Base-by-base conservation (phyloP, 495 filamentous ascomycete species). In the Penicillium subrubescens region DNA sequence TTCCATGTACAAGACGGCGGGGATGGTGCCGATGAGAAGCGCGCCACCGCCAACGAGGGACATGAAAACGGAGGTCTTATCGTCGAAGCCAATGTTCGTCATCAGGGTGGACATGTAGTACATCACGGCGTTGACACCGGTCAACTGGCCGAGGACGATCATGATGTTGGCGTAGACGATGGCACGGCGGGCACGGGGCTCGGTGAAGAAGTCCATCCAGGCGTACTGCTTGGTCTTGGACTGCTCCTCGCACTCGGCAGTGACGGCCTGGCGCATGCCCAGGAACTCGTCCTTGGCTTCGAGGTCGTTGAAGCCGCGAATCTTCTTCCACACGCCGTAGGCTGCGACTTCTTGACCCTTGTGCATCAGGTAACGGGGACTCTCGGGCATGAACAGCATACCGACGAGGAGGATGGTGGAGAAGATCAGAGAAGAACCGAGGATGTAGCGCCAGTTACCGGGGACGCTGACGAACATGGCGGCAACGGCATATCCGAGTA, bases 371-470 rank as follows among this genome's bases (percentile, higher is more conserved):
- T 77, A 87, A 52, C 85, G 83, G 8, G 85, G 85, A 12, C 75
- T 79, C 63, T 87, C 85, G 21, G 85, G 85, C 61, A 86, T 79
- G 73, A 86, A 86, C n/a, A 86, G 63, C 82, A 87, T 86, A 56
- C 84, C 85, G 12, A 81, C 73, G 10, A 84, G 65, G 72, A 87
- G 82, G 69, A 88, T 85, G 34, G 85, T 87, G 3, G 84, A 87
- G 72, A 88, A 88, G 59, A 88, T 67, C n/a, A 88, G 75, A 0
- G 86, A 87, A 2, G 84, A 86, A 8, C 87, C 87, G n/a, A 88
- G 81, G 60, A 88, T 88, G 64, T 84, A 89, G 31, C 86, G 79
- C 87, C 87, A 89, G 77, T 84, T 86, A 58, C 86, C 86, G 8
- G 66, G 58, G 57, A 89, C 84, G 43, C 77, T 75, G 62, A 87